Base-by-base conservation (phyloP, 352 stramenopile species). In the Globisporangium solare region DNA sequence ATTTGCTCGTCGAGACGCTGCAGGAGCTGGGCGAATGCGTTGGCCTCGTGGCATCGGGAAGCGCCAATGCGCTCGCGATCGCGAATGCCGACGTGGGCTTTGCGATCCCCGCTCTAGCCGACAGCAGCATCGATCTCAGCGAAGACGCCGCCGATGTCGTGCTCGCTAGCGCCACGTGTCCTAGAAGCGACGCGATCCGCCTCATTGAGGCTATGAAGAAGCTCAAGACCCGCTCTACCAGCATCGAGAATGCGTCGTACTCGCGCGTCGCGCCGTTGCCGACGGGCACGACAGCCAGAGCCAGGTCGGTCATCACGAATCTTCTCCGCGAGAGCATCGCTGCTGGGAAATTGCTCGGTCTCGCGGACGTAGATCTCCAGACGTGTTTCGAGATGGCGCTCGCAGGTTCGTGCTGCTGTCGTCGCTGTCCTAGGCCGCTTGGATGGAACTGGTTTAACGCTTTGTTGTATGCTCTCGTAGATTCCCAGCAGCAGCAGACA, bases 21-120 rank as follows among this genome's bases (percentile, higher is more conserved):
- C 74, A 84, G 47, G 74, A 84, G 22, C 51, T 84, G 1, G 74
- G 71, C 27, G 74, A 84, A 24, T 76, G 68, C 43, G 74, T 84
- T 20, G 74, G 61, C 0, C 61, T 84, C 5, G 67, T 79, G 11
- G 74, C 74, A 0, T 78, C 71, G 0, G 74, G 74, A 2, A 70
- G 58, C 6, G 70, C 70, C 0, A 79, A 84, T 35, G 74, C 74
- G 0, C 53, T 84, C 11, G 68, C 74, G 18, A 63, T 82, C 40
- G 57, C 64, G 7, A 80, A 70, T 47, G 70, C 71, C 0, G 74
- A 84, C 45, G 66, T 84, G 11, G 71, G 74, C 6, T 82, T 84
- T 56, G 64, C 74, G 10, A 71, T 84, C 14, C 69, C 71, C 1
- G 63, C 64, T 3, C 56, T 68, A 1, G 73, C 78, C 17, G 55